Percentiles rank a stretch among this genome's conserved stretches.
phyloP scores from a whole-genome alignment of 495 filamentous ascomycete species.

The Penicillium canescens region DNA sequence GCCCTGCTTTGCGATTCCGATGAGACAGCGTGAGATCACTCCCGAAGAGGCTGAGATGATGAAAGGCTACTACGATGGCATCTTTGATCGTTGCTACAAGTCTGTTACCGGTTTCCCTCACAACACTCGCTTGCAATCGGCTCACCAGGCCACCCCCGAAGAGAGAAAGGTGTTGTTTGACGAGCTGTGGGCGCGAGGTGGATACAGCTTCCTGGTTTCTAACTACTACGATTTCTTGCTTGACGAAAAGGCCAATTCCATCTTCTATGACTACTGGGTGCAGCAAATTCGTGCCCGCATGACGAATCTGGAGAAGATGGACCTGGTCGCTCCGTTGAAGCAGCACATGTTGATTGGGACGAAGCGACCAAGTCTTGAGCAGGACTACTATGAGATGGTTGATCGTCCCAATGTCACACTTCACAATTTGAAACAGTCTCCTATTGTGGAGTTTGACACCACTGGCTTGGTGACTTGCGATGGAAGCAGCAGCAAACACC shows the following conservation, averaged over 20 bases:
- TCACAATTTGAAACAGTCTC: constrained; percentile 33
- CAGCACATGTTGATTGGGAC: constrained; percentile 48
- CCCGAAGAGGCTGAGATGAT: constrained; percentile 45
- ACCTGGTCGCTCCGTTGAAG: constrained; percentile 52
- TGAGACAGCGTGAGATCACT: constrained; percentile 43
- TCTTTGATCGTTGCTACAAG: constrained; percentile 30
- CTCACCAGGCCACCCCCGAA: constrained; percentile 47
- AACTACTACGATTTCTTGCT: constrained; percentile 52
- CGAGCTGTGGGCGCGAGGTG: constrained; percentile 47
- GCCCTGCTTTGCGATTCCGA: constrained; percentile 42
- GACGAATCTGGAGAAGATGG: constrained; percentile 41
- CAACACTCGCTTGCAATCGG: constrained; percentile 32
- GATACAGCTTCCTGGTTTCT: constrained; percentile 48
- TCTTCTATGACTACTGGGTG: constrained; percentile 57
- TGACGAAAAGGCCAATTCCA: constrained; percentile 43
- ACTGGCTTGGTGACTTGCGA: constrained; percentile 39
- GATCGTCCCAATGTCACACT: constrained; percentile 41
- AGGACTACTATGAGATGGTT: constrained; percentile 41
- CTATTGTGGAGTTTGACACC: constrained; percentile 49
- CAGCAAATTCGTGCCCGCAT: constrained; percentile 50
- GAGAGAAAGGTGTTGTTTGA: constrained; percentile 48
- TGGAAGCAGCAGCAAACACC: constrained; percentile 9
- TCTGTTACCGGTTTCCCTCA: constrained; percentile 47
- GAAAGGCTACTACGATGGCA: constrained; percentile 42
- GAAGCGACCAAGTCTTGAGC: constrained; percentile 55